Evolutionary conservation across 2,329 filamentous ascomycete genomes (phyloP).

Genomic region (Sporothrix phasma): DNA sequence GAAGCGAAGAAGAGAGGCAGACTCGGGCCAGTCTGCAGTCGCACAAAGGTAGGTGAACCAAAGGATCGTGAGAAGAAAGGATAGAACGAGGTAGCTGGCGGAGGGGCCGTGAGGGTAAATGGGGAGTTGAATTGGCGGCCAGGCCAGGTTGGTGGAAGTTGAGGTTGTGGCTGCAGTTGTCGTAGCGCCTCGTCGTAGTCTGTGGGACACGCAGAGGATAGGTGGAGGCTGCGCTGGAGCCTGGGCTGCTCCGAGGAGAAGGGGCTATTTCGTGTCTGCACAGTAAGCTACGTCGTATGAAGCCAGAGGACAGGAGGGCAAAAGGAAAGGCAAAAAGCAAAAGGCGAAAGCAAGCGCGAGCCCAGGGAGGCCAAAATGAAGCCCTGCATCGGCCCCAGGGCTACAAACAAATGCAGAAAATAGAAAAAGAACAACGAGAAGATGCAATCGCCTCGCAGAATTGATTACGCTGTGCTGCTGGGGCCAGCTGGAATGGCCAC

Average conservation of each 20-base stretch:
- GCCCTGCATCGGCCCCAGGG: neutral
- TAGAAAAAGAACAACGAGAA: constrained; percentile 15
- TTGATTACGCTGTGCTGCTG: constrained; percentile 13
- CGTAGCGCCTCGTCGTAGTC: constrained; percentile 5
- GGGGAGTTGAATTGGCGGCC: constrained; percentile 1
- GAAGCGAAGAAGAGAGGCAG: neutral
- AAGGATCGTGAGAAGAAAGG: neutral
- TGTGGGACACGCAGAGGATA: constrained; percentile 15
- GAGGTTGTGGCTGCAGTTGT: neutral
- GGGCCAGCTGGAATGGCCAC: neutral
- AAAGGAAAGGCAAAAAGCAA: neutral
- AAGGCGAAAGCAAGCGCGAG: neutral
- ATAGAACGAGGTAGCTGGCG: neutral
- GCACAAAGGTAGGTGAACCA: neutral
- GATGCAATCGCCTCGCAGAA: constrained; percentile 22
- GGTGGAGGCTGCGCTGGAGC: neutral
- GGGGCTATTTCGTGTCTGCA: no score
- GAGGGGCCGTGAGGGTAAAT: constrained; percentile 13
- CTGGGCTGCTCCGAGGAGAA: no score
- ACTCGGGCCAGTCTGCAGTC: neutral
- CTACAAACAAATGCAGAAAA: neutral
- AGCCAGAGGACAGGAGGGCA: neutral
- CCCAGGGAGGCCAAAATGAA: neutral
- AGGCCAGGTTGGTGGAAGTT: neutral
- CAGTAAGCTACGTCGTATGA: no score